These are phyloP conservation scores for Alternaria alternata DNA, from an alignment of 2,329 filamentous ascomycete species.

Conservation along the genomic window DNA sequence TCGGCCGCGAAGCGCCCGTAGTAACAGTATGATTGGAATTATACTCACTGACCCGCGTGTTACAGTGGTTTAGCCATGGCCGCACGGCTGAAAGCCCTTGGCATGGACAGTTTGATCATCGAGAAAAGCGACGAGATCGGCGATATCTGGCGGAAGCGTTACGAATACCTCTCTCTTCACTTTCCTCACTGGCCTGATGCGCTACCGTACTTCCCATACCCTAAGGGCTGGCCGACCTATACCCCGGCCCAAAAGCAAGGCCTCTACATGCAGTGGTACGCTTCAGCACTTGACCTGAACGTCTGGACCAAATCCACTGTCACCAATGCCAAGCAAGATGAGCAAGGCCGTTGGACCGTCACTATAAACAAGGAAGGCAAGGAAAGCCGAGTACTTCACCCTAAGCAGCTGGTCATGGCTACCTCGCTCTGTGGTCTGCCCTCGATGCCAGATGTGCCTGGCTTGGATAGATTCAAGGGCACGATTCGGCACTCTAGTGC, in stretches of 20 bases:
- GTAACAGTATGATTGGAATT: no score
- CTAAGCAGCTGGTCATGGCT: conserved; percentile 15
- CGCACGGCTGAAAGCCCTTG: conserved; percentile 15
- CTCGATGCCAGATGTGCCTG: conserved; percentile 52
- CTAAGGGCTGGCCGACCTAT: conserved; percentile 44
- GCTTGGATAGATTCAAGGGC: conserved; percentile 64
- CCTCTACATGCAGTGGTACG: conserved; percentile 43
- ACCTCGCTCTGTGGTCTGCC: conserved; percentile 16
- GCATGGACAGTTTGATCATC: conserved; percentile 41
- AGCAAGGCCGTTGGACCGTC: conserved; percentile 7
- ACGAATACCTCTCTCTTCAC: conserved; percentile 45
- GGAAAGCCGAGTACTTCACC: conserved; percentile 10
- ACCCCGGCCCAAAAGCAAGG: conserved; percentile 44
- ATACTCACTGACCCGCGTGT: not conserved
- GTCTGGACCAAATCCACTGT: conserved; percentile 12
- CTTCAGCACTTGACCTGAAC: conserved; percentile 24
- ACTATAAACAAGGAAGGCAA: conserved; percentile 10
- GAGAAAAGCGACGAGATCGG: conserved; percentile 40
- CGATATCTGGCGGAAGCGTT: conserved; percentile 44
- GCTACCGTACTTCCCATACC: conserved; percentile 44
- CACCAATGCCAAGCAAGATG: conserved; percentile 8
- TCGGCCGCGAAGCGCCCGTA: no score
- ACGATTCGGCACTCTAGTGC: conserved; percentile 60
- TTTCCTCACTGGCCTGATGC: conserved; percentile 43
- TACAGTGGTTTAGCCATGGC: conserved; percentile 14